Evolutionary conservation across 2,329 filamentous ascomycete species (phyloP).

Genomic region (Monosporascus sp.): DNA sequence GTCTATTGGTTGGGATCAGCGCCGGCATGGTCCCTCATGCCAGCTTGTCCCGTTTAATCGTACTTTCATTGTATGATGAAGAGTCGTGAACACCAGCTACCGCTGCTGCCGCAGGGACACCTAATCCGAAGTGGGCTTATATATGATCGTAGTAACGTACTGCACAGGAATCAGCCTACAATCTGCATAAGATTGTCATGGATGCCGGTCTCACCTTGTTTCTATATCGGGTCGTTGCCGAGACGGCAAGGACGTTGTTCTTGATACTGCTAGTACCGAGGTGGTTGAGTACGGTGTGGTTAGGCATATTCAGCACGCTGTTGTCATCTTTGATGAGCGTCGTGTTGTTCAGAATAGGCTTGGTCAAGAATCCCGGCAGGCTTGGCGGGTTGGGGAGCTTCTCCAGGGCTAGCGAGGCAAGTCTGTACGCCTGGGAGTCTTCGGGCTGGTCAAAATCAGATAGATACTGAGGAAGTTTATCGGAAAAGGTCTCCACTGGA

Average conservation of each 20-base stretch:
- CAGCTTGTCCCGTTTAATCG: too few relatives aligned
- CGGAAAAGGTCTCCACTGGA: constrained; percentile 59
- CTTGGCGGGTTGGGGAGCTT: constrained; percentile 79
- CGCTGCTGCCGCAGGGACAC: constrained; percentile 8
- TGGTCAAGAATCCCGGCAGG: constrained; percentile 84
- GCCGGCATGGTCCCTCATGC: too few relatives aligned
- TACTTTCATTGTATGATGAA: too few relatives aligned
- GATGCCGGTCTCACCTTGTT: constrained; percentile 63
- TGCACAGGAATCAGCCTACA: constrained; percentile 30
- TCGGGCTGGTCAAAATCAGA: constrained; percentile 82
- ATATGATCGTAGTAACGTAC: constrained; percentile 98
- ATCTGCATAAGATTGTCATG: too few relatives aligned
- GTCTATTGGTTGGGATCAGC: too few relatives aligned
- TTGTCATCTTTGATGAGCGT: constrained; percentile 96
- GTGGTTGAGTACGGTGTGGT: constrained; percentile 95
- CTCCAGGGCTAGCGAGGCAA: constrained; percentile 68
- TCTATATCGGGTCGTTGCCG: constrained; percentile 95
- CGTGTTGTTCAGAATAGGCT: constrained; percentile 88
- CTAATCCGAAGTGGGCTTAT: constrained; percentile 73
- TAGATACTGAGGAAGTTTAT: constrained; percentile 76
- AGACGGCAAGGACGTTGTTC: constrained; percentile 90
- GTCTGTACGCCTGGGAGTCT: constrained; percentile 67
- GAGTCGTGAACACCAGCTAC: too few relatives aligned
- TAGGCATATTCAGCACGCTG: constrained; percentile 93
- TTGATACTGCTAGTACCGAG: constrained; percentile 97